These are phyloP conservation scores for Saraca asoca DNA, from an alignment of 331 rosid genomes.

Conservation along the genomic window DNA sequence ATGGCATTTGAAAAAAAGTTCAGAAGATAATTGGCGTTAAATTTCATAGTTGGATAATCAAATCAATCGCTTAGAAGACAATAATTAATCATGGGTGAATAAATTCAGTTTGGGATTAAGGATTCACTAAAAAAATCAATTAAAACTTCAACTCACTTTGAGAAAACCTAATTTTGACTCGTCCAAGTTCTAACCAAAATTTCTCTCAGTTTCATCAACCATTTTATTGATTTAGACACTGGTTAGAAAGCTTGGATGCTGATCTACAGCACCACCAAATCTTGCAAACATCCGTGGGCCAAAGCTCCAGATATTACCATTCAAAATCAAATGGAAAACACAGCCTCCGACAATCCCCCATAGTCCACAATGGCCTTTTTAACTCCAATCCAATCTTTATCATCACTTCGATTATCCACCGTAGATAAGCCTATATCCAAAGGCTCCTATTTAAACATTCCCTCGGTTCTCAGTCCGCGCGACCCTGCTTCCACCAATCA, in stretches of 20 bases:
- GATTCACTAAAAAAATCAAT: neutral
- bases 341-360: conserved; percentile 8
- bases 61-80: no score
- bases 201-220: neutral
- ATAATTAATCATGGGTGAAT: neutral
- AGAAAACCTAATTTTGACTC: conserved; percentile 17
- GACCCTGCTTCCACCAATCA: conserved; percentile 50
- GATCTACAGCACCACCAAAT: neutral
- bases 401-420: conserved; percentile 30
- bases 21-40: no score
- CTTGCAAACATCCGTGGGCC: conserved; percentile 7
- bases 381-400: conserved; percentile 1
- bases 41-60: no score
- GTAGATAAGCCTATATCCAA: conserved; percentile 51
- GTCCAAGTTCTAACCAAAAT: neutral
- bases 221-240: neutral
- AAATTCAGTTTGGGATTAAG: neutral
- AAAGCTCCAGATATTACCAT: conserved; percentile 4
- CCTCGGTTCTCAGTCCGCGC: conserved; percentile 47
- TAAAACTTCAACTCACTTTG: neutral
- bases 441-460: conserved; percentile 37
- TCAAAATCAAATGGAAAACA: conserved; percentile 43
- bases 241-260: conserved; percentile 30
- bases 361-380: neutral
- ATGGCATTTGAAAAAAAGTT: no score